Conservation (phyloP, 1,284 basidiomycete genomes). For the Athelia psychrophila region DNA sequence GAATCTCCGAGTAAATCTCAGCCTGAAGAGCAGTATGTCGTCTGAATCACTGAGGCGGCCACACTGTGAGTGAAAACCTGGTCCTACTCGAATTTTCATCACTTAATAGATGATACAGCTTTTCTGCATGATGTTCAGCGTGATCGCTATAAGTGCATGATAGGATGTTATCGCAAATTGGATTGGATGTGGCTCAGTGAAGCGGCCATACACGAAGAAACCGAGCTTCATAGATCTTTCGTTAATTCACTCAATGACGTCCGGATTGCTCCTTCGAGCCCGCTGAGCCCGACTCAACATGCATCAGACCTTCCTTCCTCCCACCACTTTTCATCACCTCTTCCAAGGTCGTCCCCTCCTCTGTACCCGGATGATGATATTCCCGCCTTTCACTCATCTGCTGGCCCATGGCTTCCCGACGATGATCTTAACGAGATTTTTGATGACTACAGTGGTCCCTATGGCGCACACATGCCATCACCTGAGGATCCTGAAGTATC, state of each 20-base stretch:
- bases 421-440: background rate
- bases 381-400: background rate
- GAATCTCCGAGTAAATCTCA: too few relatives aligned
- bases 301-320: background rate
- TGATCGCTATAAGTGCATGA: background rate
- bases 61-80: too few relatives aligned
- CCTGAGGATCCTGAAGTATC: too few relatives aligned
- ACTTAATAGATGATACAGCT: too few relatives aligned
- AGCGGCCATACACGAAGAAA: constrained; percentile 1
- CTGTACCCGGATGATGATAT: background rate
- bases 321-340: background rate
- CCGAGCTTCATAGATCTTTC: constrained; percentile 8
- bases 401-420: background rate
- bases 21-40: too few relatives aligned
- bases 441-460: background rate
- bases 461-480: too few relatives aligned
- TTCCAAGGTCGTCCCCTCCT: background rate
- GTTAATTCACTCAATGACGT: background rate
- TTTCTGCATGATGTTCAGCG: too few relatives aligned
- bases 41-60: too few relatives aligned
- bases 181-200: background rate
- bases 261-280: background rate
- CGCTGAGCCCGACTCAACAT: background rate
- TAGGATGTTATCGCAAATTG: background rate
- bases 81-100: too few relatives aligned